Conservation (phyloP, 352 stramenopile genomes). For the Pythium brachiatum region DNA sequence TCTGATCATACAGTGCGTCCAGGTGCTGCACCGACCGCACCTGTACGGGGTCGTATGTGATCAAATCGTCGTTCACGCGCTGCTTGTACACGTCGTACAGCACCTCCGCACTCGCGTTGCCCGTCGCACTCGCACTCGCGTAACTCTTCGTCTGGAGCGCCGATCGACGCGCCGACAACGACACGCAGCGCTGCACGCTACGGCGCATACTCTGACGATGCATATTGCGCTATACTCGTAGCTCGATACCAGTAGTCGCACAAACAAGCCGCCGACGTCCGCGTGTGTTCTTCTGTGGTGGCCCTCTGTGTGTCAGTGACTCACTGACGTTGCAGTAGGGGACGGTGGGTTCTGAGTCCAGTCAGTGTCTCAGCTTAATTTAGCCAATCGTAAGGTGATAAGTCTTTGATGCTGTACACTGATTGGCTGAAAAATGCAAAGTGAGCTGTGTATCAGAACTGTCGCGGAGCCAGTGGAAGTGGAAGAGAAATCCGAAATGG, state of each 20-base stretch:
- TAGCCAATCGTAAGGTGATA: background rate
- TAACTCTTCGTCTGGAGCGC: conserved; percentile 9
- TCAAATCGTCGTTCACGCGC: conserved; percentile 41
- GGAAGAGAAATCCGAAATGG: background rate
- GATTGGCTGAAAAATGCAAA: background rate
- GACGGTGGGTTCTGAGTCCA: background rate
- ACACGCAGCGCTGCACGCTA: conserved; percentile 6
- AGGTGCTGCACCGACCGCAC: conserved; percentile 63
- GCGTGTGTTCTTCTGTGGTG: background rate
- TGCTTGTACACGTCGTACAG: conserved; percentile 61
- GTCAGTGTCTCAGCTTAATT: background rate
- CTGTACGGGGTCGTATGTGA: conserved; percentile 74
- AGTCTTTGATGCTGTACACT: too few species aligned
- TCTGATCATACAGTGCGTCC: conserved; percentile 53
- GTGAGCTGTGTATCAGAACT: background rate
- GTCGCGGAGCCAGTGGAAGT: background rate
- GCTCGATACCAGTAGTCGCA: background rate
- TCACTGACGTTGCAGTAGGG: conserved; percentile 2
- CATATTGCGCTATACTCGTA: conserved; percentile 4
- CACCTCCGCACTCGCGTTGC: conserved; percentile 7
- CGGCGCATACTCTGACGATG: conserved; percentile 13
- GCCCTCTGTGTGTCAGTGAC: background rate
- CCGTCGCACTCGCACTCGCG: background rate
- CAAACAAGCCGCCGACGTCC: background rate
- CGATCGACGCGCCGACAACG: conserved; percentile 10